Conservation (phyloP, 371 early-diverging fungal genomes). For the Lichtheimia ornata region DNA sequence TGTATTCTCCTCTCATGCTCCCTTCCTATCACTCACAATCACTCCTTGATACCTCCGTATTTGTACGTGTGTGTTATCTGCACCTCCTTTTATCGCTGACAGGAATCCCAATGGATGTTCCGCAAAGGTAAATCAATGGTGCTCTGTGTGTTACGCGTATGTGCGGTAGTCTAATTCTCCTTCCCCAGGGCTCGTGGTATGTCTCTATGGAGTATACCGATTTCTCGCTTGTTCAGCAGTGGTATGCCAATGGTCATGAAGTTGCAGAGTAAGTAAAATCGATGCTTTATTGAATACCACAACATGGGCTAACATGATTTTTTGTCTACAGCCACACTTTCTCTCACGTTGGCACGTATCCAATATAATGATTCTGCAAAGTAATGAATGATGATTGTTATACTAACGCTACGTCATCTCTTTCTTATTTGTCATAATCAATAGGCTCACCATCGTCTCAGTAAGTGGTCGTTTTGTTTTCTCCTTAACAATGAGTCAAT, state of each 20-base stretch:
- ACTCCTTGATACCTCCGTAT: not conserved
- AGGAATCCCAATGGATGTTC: constrained; percentile 64
- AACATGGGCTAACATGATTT: not conserved
- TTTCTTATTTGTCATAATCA: constrained; percentile 7
- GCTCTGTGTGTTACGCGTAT: constrained; percentile 12
- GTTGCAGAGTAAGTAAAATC: constrained; percentile 56
- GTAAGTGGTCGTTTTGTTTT: constrained; percentile 22
- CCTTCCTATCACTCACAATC: constrained; percentile 11
- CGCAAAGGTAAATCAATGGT: constrained; percentile 42
- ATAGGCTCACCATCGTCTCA: constrained; percentile 41
- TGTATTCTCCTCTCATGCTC: constrained; percentile 18
- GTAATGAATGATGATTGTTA: not conserved
- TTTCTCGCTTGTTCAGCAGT: constrained; percentile 65
- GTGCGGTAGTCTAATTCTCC: too few species aligned
- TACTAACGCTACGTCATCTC: constrained; percentile 1
- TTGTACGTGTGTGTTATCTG: not conserved
- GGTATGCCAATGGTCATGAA: constrained; percentile 76
- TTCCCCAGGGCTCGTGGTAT: constrained; percentile 59
- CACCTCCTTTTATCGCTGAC: constrained; percentile 9
- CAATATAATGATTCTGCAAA: constrained; percentile 10
- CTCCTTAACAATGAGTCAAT: constrained; percentile 3
- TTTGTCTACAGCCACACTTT: constrained; percentile 58
- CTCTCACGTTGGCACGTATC: constrained; percentile 55
- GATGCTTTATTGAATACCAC: too few species aligned
- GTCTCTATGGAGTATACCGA: constrained; percentile 69